Evolutionary conservation across 257 asterid genomes (phyloP), one percentile per base, ranked within the genome.

Genomic region (Datura wrightii): DNA sequence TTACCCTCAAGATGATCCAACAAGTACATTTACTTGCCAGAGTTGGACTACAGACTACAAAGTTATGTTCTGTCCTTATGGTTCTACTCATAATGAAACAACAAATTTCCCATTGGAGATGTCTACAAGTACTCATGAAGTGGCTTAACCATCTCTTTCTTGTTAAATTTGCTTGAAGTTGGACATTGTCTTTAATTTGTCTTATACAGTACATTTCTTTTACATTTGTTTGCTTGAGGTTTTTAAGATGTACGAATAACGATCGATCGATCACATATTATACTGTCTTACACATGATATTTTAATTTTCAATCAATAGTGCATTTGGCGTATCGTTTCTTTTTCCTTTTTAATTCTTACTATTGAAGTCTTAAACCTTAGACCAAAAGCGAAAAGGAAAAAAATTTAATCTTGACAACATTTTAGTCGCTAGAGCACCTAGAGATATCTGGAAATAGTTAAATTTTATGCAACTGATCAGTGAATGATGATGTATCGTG

Each of bases 41-140:
- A 86, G 84, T 1, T 87, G 84, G 0, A 88, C 89, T 0, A 76
- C 89, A 1, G 80, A 86, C 39, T 89, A 87, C 15, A 78, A 76
- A 66, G 88, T 89, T 39, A 82, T 78, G 8, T 89, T 89, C 69
- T 88, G 89, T 83, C 92, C 90, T 63, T 84, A 71, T n/a, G 78
- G 78, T 1, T 6, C 74, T 66, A 14, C 60, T 5, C 80, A 74
- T 13, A 74, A 74, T 74, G 59, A 74, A 2, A 50, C 36, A 74
- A 19, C 59, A 46, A 48, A 19, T 74, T 74, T 74, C 41, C 80
- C 80, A 19, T 44, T 74, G 80, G 80, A 74, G 42, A 10, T 46
- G 19, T 59, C 59, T 19, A 11, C 10, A 42, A 46, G 13, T 74
- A 46, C 41, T 48, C 59, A 9, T 74, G 80, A 46, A 46, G 80